Conservation (phyloP, 2,329 filamentous ascomycete species). For the Pseudocercospora vitis region DNA sequence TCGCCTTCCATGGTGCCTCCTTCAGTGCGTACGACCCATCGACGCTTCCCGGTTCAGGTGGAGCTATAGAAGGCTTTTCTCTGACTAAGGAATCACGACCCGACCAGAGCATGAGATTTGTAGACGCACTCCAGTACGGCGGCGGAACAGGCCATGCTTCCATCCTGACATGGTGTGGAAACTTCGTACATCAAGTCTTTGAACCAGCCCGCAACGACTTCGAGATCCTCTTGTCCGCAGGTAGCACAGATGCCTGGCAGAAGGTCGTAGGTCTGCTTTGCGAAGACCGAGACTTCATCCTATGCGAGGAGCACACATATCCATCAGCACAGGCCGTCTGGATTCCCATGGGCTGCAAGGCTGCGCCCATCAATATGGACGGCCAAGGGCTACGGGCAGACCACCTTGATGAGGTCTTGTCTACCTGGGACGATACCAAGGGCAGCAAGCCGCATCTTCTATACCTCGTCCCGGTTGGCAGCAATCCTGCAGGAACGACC, state of each 20-base stretch:
- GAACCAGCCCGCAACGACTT: conserved; percentile 1
- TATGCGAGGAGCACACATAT: conserved; percentile 8
- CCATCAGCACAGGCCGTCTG: conserved; percentile 9
- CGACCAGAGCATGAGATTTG: background rate
- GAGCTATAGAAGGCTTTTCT: background rate
- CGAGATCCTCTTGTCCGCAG: conserved; percentile 5
- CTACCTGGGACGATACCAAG: background rate
- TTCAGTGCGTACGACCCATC: conserved; percentile 4
- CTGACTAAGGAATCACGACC: background rate
- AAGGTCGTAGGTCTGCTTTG: conserved; percentile 6
- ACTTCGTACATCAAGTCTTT: conserved; percentile 1
- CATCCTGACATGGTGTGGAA: background rate
- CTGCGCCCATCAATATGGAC: conserved; percentile 8
- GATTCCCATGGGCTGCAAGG: conserved; percentile 9
- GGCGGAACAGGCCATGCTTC: conserved; percentile 3
- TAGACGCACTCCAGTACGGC: conserved; percentile 7
- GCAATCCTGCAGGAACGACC: conserved; percentile 2
- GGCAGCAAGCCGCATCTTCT: conserved; percentile 5
- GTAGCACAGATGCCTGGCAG: conserved; percentile 10
- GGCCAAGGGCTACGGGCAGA: conserved; percentile 8
- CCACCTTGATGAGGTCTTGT: background rate
- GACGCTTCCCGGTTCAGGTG: background rate
- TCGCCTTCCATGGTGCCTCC: conserved; percentile 2
- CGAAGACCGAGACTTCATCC: conserved; percentile 6
- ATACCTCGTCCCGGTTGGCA: conserved; percentile 6